Evolutionary conservation across 202 grass and related monocot species (phyloP).

Genomic region (Hordeum pubiflorum): DNA sequence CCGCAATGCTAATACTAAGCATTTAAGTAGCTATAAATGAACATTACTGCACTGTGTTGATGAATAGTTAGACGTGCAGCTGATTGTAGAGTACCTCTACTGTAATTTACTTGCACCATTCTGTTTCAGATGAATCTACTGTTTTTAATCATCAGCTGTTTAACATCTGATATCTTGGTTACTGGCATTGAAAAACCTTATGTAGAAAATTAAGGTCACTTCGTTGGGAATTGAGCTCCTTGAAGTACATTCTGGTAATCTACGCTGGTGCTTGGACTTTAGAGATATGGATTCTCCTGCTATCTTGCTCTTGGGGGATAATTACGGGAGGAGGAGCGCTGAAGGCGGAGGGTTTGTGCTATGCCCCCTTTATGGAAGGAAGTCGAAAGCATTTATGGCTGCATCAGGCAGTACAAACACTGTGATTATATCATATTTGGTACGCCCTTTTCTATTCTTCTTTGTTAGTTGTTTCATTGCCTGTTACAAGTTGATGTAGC

Average conservation of each 20-base stretch:
- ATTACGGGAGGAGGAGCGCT: slow-evolving; percentile 62
- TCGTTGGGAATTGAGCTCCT: slow-evolving; percentile 72
- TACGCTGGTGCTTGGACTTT: slow-evolving; percentile 91
- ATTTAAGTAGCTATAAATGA: neutral
- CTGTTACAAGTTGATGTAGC: slow-evolving; percentile 10
- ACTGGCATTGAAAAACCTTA: neutral
- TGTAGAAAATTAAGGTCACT: slow-evolving; percentile 94
- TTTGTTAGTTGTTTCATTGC: neutral
- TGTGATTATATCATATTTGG: slow-evolving; percentile 76
- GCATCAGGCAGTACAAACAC: slow-evolving; percentile 69
- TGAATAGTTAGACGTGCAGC: neutral
- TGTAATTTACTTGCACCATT: slow-evolving; percentile 7
- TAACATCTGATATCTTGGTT: slow-evolving; percentile 21
- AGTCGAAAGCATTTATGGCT: slow-evolving; percentile 93
- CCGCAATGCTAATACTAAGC: neutral
- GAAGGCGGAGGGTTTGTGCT: slow-evolving; percentile 89
- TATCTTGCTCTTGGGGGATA: slow-evolving; percentile 63
- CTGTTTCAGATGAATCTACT: slow-evolving; percentile 10
- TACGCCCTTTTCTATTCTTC: slow-evolving; percentile 24
- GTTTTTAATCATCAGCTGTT: slow-evolving; percentile 20
- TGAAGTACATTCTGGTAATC: slow-evolving; percentile 62
- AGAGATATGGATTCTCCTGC: slow-evolving; percentile 94
- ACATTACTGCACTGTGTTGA: neutral
- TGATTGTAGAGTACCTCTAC: neutral
- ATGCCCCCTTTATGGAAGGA: slow-evolving; percentile 86